Conservation (phyloP, 208 protist species). For the Acanthamoeba divionensis region DNA sequence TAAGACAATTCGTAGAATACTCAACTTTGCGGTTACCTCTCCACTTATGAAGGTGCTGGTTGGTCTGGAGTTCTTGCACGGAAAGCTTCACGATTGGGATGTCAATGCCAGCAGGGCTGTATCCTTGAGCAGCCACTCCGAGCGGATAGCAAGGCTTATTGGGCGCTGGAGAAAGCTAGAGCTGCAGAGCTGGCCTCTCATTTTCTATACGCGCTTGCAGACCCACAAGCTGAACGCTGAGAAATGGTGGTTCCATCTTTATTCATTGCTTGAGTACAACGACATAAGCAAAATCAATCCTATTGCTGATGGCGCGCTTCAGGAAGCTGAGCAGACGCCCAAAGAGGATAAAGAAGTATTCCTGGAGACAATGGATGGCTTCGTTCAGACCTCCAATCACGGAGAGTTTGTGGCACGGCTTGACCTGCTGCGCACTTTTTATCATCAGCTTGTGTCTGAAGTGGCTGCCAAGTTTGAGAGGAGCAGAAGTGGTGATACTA, state of each 20-base stretch:
- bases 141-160: conserved; percentile 88
- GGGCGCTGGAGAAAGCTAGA: conserved; percentile 95
- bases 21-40: conserved; percentile 81
- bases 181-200: conserved; percentile 90
- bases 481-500: not conserved
- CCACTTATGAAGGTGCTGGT: conserved; percentile 85
- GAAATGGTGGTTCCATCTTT: conserved; percentile 77
- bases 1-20: conserved; percentile 84
- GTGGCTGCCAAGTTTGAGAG: conserved; percentile 2
- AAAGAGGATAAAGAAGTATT: conserved; percentile 34
- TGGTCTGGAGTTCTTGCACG: conserved; percentile 92
- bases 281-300: not conserved
- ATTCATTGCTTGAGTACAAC: conserved; percentile 59
- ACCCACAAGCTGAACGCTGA: conserved; percentile 46
- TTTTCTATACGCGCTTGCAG: conserved; percentile 58
- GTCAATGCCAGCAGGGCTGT: conserved; percentile 85
- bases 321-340: not conserved
- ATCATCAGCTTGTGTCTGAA: conserved; percentile 58
- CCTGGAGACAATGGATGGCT: conserved; percentile 58
- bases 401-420: conserved; percentile 79
- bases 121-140: conserved; percentile 79
- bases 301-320: not conserved
- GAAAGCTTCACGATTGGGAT: conserved; percentile 95
- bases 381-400: conserved; percentile 67
- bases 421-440: conserved; percentile 67